phyloP scores from a whole-genome alignment of 257 asterid species.

The Anisodus tanguticus region DNA sequence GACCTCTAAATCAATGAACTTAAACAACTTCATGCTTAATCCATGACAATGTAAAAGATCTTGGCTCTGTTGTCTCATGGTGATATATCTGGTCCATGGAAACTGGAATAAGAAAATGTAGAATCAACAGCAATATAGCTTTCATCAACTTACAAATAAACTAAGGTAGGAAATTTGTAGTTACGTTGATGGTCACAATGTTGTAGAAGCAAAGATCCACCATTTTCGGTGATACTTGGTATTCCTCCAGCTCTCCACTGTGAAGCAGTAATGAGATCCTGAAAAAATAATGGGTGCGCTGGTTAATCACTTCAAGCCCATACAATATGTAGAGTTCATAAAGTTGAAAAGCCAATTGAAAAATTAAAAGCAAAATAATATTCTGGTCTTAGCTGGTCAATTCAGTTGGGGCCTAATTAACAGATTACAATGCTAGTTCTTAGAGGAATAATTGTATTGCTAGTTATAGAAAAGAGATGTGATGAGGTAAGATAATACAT shows the following conservation, averaged over 20 bases:
- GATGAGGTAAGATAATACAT: background rate
- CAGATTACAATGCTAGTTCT: background rate
- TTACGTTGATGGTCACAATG: background rate
- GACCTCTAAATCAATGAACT: constrained; percentile 4
- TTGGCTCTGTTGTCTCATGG: constrained; percentile 7
- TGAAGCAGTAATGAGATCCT: constrained; percentile 16
- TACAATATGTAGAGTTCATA: background rate
- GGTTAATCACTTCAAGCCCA: too few relatives aligned
- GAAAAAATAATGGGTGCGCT: background rate
- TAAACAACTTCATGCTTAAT: background rate
- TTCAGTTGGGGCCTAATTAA: background rate
- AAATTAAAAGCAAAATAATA: constrained; percentile 1
- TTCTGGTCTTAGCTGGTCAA: background rate
- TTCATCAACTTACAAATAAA: background rate
- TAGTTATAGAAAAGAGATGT: background rate
- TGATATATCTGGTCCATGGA: background rate
- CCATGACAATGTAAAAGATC: constrained; percentile 15
- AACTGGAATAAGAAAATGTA: constrained; percentile 27
- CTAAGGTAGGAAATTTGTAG: constrained; percentile 6
- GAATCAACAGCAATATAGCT: constrained; percentile 15
- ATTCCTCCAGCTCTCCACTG: constrained; percentile 4
- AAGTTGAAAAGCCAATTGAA: constrained; percentile 2
- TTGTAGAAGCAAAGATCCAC: constrained; percentile 8
- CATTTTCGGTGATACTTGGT: background rate
- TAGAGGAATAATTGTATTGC: background rate